Base-by-base conservation (phyloP, 1,139 yeast species). In the Hansenula sp. region DNA sequence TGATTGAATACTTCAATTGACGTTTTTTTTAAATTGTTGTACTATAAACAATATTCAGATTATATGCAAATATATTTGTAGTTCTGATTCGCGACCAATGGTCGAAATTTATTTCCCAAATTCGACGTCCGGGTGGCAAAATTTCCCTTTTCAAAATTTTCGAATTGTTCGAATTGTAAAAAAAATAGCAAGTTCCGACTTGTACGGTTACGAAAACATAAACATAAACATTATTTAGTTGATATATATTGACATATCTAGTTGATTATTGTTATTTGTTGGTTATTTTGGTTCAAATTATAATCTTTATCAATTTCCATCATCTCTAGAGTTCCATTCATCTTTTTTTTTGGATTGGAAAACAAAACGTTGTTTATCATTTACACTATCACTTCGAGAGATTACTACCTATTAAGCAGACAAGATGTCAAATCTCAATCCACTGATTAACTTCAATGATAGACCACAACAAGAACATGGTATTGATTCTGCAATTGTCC, bases 401-500 rank as follows among this genome's bases (percentile, higher is more conserved):
- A n/a, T n/a, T n/a, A n/a, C n/a, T n/a, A n/a, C n/a, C n/a, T n/a
- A n/a, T n/a, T n/a, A n/a, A n/a, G n/a, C n/a, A n/a, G n/a, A n/a
- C 9, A 24, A 24, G 12, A 24, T 24, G 26, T 24, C 26, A 24
- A 24, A 30, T 30, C 17, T 30, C 12, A 16, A 30, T 22, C 32
- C 26, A 8, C 24, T 30, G 11, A 36, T 36, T 9, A 36, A 36
- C 17, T 36, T 36, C n/a, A n/a, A n/a, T 16, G 34, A 29, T 18
- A 36, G 33, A 19, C 26, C 14, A 33, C 47, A n/a, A n/a, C n/a
- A 42, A 32, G 43, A 40, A 16, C 37, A 43, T 10, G 36, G 34
- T 3, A 32, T 46, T n/a, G 49, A 45, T 18, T 40, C 42, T 17
- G 42, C 44, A 2, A 26, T 47, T 20, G 51, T 45, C n/a, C 35